Base-by-base conservation (phyloP, 331 rosid species). In the Quercus lobata region DNA sequence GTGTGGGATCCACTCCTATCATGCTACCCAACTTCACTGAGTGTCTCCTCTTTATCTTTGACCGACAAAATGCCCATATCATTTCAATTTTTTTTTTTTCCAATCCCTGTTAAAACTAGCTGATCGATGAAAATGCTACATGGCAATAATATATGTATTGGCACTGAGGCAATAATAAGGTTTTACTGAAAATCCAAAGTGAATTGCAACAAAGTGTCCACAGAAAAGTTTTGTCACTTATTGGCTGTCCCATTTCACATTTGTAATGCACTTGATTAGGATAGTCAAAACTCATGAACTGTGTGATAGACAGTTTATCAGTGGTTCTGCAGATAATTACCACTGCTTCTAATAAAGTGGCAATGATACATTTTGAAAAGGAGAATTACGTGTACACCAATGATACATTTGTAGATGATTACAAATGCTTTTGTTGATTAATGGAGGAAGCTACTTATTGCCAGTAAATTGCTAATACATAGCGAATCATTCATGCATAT, bases 1-100 rank as follows among this genome's bases (percentile, higher is more conserved):
- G 92, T 89, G 91, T 90, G 92, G 97, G 97, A 34, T 63, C 97
- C 97, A 78, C 85, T 25, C 82, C 72, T 65, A 85, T 87, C 86
- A 76, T 88, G 88, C 85, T 65, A 84, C 82, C 91, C 92, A 79
- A 84, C 83, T 76, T 78, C 79, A 72, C 72, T 32, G 18, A 57
- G 14, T 68, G 68, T 6, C 75, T 37, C 22, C 29, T 41, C 72
- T 86, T 92, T 85, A 68, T 77, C 81, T 89, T 91, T 89, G 89
- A 91, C 95, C 91, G 82, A 87, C 89, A 83, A 76, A 71, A 53
- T 41, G 22, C 81, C 71, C 73, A 69, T 60, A 72, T 72, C 53
- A 19, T 49, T 81, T 69, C 84, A 76, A 76, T 74, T 35, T 77
- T 11, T 81, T 69, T 83, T 76, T 74, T 54, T 79, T 80, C 37